Base-by-base conservation (phyloP, 495 filamentous ascomycete genomes). In the Daldinia caldariorum region DNA sequence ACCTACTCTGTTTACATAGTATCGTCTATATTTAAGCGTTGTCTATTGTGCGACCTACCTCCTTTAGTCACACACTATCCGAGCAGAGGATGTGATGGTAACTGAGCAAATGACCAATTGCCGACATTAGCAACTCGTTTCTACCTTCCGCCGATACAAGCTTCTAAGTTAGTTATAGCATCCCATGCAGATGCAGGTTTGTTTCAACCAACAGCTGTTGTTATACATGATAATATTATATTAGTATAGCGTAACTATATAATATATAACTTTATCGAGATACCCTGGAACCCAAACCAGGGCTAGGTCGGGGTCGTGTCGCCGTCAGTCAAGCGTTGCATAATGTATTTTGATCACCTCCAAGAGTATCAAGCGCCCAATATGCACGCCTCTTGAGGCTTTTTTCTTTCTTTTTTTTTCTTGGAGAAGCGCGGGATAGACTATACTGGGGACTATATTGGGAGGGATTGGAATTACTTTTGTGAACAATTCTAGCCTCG, bases 11-110 rank as follows among this genome's bases (percentile, higher is more conserved):
- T 72, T 61, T 45, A 35, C 34, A 35, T 35, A 35, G 34, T 35
- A 45, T 16, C 38, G 31, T 16, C 37, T 31, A 29, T 34, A 59
- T 43, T 37, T 72, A 49, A 60, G 1, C 69, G 64, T 22, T 4
- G 20, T 34, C 49, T 45, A 56, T 72, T 47, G 64, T 72, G 39
- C 20, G 14, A 72, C 63, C 39, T 43, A 54, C 39, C 18, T 47
- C 43, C 43, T 63, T 60, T 61, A 53, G 64, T 72, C 61, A 64
- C 51, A 39, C 54, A 45, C 63, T 64, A 68, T 68, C 64, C 61
- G 56, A 71, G 26, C 41, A 22, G 51, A 51, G 14, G 45, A 53
- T 57, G 20, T 22, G 10, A 62, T 53, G 32, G 32, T 31, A 64
- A 55, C 63, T 61, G 63, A 57, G 49, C 41, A 29, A 51, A 41